Percentiles rank a stretch among this genome's conserved stretches.
Evolutionary conservation across 352 stramenopile genomes (phyloP).

Genomic region (Globisporangium alternatum): DNA sequence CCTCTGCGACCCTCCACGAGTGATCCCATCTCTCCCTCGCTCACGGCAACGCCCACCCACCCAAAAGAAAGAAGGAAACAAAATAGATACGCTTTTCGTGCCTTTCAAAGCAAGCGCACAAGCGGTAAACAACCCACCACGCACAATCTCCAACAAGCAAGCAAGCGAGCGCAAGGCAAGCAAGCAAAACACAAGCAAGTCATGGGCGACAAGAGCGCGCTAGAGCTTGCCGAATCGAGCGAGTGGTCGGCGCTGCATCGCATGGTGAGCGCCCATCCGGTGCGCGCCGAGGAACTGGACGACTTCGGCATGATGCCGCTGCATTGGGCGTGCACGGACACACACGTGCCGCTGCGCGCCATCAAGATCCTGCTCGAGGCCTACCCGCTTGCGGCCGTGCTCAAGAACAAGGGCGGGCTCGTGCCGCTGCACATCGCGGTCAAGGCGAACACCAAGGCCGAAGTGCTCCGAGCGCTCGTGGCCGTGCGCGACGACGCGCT

Average conservation of each 20-base stretch:
- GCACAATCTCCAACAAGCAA: not conserved
- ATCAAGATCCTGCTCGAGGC: constrained; percentile 69
- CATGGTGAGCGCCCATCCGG: constrained; percentile 43
- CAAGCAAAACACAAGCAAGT: not conserved
- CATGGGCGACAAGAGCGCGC: constrained; percentile 37
- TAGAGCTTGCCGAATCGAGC: constrained; percentile 71
- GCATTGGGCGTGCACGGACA: constrained; percentile 83
- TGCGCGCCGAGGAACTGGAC: constrained; percentile 70
- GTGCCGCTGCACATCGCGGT: constrained; percentile 81
- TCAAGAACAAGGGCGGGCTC: constrained; percentile 77
- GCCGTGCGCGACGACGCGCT: constrained; percentile 42
- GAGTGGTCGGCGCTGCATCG: constrained; percentile 67
- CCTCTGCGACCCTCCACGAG: constrained; percentile 7
- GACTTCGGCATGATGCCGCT: constrained; percentile 87
- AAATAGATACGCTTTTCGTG: constrained; percentile 15
- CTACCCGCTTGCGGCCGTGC: constrained; percentile 41
- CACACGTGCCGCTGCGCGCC: constrained; percentile 60
- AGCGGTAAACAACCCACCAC: not conserved
- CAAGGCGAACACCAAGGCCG: constrained; percentile 67
- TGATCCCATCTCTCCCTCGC: not conserved
- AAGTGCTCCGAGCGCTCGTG: constrained; percentile 61
- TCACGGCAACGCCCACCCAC: constrained; percentile 7
- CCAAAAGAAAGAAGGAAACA: constrained; percentile 4
- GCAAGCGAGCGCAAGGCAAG: not conserved
- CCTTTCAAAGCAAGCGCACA: constrained; percentile 4